Evolutionary conservation across 495 filamentous ascomycete species (phyloP).

Genomic region (Annulohypoxylon nitens): DNA sequence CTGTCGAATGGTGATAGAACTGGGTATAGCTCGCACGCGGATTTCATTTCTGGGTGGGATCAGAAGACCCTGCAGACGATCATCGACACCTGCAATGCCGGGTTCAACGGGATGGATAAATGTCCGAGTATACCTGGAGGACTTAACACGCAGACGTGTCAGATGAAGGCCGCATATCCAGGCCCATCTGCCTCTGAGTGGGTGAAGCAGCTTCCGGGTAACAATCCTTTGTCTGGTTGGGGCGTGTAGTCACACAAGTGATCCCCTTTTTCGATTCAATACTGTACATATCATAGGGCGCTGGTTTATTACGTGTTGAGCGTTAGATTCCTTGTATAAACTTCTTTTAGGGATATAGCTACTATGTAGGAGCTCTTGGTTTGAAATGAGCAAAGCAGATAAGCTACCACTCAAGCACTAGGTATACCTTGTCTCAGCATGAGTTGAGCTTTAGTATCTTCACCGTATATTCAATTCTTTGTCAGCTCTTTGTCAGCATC

Average conservation of each 20-base stretch:
- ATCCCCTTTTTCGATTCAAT: constrained; percentile 7
- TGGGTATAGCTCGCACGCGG: constrained; percentile 70
- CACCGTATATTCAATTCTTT: constrained; percentile 2
- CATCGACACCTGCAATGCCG: constrained; percentile 68
- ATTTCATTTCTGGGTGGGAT: constrained; percentile 81
- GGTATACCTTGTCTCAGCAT: background rate
- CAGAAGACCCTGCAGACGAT: constrained; percentile 68
- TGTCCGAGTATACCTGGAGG: constrained; percentile 64
- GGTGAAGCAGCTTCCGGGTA: constrained; percentile 67
- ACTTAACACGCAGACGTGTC: constrained; percentile 59
- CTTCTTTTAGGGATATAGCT: background rate
- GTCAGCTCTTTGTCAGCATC: background rate
- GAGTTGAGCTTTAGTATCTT: background rate
- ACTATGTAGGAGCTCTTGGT: background rate
- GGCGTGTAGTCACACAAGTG: background rate
- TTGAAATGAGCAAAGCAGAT: background rate
- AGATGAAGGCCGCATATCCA: constrained; percentile 55
- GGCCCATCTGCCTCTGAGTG: constrained; percentile 50
- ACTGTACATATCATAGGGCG: constrained; percentile 9
- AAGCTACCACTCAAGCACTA: background rate
- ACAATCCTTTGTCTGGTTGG: constrained; percentile 64
- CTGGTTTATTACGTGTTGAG: background rate
- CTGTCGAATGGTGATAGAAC: constrained; percentile 69
- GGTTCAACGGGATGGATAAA: constrained; percentile 61
- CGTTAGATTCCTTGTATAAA: constrained; percentile 10